Evolutionary conservation across 495 filamentous ascomycete species (phyloP).

Genomic region (Podospora fimiseda): DNA sequence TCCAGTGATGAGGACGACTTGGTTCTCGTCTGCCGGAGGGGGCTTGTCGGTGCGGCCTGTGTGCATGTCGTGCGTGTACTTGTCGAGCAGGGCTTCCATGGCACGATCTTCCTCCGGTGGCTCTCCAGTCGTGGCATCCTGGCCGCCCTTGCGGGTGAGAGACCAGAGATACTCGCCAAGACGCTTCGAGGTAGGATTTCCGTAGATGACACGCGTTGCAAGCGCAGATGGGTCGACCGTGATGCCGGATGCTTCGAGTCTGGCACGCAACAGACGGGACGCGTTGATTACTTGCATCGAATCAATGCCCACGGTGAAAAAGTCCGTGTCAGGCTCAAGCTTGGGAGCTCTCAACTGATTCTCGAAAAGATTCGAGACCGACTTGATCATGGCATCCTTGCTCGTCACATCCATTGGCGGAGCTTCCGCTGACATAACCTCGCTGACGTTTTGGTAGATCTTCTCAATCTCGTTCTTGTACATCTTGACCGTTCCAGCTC

Average conservation of each 20-base stretch:
- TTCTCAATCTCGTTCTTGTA: constrained; percentile 50
- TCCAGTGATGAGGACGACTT: constrained; percentile 52
- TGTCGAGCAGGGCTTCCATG: constrained; percentile 32
- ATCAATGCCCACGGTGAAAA: constrained; percentile 43
- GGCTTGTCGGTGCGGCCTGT: constrained; percentile 21
- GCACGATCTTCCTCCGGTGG: constrained; percentile 21
- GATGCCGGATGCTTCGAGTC: constrained; percentile 25
- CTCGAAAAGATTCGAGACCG: constrained; percentile 31
- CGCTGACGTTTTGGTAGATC: constrained; percentile 33
- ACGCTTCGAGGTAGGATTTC: constrained; percentile 30
- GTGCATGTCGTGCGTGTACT: constrained; percentile 33
- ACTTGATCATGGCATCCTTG: constrained; percentile 25
- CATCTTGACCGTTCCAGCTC: constrained; percentile 37
- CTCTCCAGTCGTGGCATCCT: constrained; percentile 10
- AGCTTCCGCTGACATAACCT: constrained; percentile 14
- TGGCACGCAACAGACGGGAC: constrained; percentile 29
- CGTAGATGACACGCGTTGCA: constrained; percentile 34
- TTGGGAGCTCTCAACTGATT: constrained; percentile 21
- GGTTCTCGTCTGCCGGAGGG: constrained; percentile 27
- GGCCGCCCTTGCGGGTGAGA: constrained; percentile 11
- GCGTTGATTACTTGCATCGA: constrained; percentile 46
- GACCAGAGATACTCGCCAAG: constrained; percentile 30
- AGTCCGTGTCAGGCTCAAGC: constrained; percentile 34
- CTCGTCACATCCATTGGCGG: constrained; percentile 28
- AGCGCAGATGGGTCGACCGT: constrained; percentile 25